Percentiles rank a stretch among this genome's conserved stretches.
These are phyloP conservation scores for Baudoinia panamericana DNA, from an alignment of 495 filamentous ascomycete genomes.

Conservation along the genomic window DNA sequence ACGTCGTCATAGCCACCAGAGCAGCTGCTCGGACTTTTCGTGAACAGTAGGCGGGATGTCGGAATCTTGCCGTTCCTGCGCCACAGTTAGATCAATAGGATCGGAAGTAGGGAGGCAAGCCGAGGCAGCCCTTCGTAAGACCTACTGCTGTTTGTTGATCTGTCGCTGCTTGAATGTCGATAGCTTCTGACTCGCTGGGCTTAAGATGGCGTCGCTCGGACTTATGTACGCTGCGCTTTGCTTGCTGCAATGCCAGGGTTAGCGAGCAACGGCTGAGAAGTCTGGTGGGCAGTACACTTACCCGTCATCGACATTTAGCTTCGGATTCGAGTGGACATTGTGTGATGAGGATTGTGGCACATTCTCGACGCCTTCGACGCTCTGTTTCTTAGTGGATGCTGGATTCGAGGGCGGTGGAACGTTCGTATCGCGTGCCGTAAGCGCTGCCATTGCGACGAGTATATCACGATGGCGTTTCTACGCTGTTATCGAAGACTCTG, in stretches of 20 bases:
- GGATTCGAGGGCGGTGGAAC: too few relatives aligned
- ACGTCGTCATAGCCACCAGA: slow-evolving; percentile 9
- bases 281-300: too few relatives aligned
- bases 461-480: too few relatives aligned
- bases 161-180: slow-evolving; percentile 72
- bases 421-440: too few relatives aligned
- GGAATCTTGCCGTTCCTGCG: slow-evolving; percentile 9
- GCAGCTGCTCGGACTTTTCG: slow-evolving; percentile 10
- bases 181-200: slow-evolving; percentile 83
- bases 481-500: too few relatives aligned
- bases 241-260: too few relatives aligned
- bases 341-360: too few relatives aligned
- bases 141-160: slow-evolving; percentile 41
- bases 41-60: slow-evolving; percentile 15
- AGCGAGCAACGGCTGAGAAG: too few relatives aligned
- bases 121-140: neutral
- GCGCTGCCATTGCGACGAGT: too few relatives aligned
- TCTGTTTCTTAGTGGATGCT: too few relatives aligned
- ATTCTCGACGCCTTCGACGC: too few relatives aligned
- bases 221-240: slow-evolving; percentile 50
- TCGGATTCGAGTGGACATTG: neutral
- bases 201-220: slow-evolving; percentile 88
- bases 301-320: neutral
- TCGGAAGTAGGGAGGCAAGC: neutral
- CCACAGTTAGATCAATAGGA: neutral